Base-by-base conservation (phyloP, 345 rosid species). In the Iberis pinnata region DNA sequence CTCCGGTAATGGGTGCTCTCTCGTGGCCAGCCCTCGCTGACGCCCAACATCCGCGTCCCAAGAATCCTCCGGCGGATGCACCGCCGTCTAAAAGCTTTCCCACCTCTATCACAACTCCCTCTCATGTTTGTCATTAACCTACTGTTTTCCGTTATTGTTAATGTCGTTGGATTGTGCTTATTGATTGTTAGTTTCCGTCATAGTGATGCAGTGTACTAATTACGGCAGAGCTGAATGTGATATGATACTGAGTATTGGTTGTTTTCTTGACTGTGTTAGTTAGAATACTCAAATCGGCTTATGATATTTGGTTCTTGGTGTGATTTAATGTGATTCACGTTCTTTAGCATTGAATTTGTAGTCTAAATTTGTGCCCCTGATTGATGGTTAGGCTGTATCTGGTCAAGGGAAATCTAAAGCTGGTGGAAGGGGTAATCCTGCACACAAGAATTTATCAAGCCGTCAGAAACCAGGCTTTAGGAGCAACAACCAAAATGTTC, bases 11-110 rank as follows among this genome's bases (percentile, higher is more conserved):
- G 83, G 81, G 86, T 6, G 76, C 82, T 38, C 82, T 84, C 47
- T 73, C 88, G 9, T 86, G 98, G 98, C 98, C 96, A 13, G 87
- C 95, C 3, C 92, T 90, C 17, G 71, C 78, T 29, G 87, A 81
- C 40, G 80, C 80, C 8, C 95, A 77, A 12, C 88, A 75, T 13
- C 72, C 63, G 22, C 81, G 78, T 27, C 64, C 83, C 2, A 76
- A 68, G 65, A 68, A 25, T 56, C 43, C 66, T 18, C 51, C 61
- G 39, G 38, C 53, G 33, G 38, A 63, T 8, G 74, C 57, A 18
- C 75, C 43, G 43, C 52, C 69, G 37, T 49, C 69, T 51, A 70
- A 68, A 5, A 22, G 12, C 32, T 1, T 63, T 19, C 61, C 61
- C 9, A 8, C 67, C 11, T 54, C 73, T 7, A 36, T 9, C 49